Conservation (phyloP, 208 protist species). For the Vickermania ingenoplastis region DNA sequence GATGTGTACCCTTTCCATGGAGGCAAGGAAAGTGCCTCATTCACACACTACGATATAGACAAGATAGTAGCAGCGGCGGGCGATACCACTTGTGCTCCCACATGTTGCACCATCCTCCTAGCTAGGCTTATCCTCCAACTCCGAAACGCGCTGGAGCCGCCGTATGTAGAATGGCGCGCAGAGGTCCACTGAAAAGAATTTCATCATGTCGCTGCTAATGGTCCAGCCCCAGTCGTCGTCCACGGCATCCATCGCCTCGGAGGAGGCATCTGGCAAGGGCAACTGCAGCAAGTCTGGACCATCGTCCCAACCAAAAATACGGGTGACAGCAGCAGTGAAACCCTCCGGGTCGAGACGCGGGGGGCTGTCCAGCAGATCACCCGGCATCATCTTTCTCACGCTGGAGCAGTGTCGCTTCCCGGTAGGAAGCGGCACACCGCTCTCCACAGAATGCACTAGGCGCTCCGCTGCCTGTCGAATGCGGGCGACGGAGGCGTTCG, state of each 20-base stretch:
- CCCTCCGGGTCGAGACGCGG: not conserved
- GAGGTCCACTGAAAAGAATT: slow-evolving; percentile 62
- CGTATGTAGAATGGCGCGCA: slow-evolving; percentile 53
- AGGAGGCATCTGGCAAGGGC: not conserved
- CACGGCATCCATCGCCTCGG: not conserved
- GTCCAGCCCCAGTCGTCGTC: slow-evolving; percentile 79
- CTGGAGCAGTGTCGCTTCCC: not conserved
- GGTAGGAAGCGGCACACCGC: not conserved
- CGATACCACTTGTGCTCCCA: no score
- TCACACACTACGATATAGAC: no score
- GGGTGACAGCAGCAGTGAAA: not conserved
- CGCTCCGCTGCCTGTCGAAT: not conserved
- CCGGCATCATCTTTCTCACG: not conserved
- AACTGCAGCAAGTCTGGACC: not conserved
- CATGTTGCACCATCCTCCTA: no score
- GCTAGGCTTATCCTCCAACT: not conserved
- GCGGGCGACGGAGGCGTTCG: slow-evolving; percentile 4
- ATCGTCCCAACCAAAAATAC: not conserved
- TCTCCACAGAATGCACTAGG: not conserved
- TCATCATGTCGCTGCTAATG: slow-evolving; percentile 41
- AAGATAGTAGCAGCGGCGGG: no score
- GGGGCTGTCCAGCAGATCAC: not conserved
- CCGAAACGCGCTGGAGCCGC: slow-evolving; percentile 31
- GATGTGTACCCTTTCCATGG: no score
- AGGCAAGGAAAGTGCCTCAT: no score